Evolutionary conservation across 305 asterid species (phyloP).

Genomic region (Nicotiana rustica): DNA sequence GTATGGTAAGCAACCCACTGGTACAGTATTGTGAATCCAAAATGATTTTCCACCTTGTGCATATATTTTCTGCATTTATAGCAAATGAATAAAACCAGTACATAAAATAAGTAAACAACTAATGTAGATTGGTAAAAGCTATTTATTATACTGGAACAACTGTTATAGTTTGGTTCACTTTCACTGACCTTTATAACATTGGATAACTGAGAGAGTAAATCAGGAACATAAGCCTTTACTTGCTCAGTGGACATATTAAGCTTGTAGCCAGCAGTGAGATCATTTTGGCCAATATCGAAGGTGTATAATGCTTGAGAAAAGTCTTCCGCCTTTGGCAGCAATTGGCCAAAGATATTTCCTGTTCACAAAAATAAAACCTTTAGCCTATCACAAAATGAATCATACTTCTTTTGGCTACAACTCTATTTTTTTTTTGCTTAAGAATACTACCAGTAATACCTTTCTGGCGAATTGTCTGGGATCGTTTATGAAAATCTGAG

Average conservation of each 20-base stretch:
- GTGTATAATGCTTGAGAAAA: constrained; percentile 65
- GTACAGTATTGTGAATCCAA: constrained; percentile 82
- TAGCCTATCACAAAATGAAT: background rate
- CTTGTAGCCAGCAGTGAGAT: constrained; percentile 74
- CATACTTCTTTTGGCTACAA: background rate
- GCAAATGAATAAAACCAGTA: background rate
- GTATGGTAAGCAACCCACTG: constrained; percentile 76
- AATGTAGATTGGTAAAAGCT: background rate
- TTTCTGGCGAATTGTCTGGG: constrained; percentile 52
- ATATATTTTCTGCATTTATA: constrained; percentile 48
- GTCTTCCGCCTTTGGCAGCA: constrained; percentile 54
- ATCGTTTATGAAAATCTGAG: constrained; percentile 61
- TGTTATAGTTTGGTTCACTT: background rate
- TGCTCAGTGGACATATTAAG: constrained; percentile 63
- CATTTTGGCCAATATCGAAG: constrained; percentile 83
- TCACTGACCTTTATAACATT: constrained; percentile 56
- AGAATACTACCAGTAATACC: constrained; percentile 41
- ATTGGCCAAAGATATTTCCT: constrained; percentile 47
- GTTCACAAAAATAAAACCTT: background rate
- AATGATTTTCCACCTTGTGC: constrained; percentile 64
- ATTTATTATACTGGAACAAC: background rate
- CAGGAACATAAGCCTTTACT: constrained; percentile 77
- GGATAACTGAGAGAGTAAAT: constrained; percentile 57
- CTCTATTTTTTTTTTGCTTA: background rate
- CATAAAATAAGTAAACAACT: background rate